A percentile compares a stretch with the other conserved stretches of the same genome.
Evolutionary conservation across 2,329 filamentous ascomycete genomes (phyloP).

Genomic region (Tricladium varicosporioides): DNA sequence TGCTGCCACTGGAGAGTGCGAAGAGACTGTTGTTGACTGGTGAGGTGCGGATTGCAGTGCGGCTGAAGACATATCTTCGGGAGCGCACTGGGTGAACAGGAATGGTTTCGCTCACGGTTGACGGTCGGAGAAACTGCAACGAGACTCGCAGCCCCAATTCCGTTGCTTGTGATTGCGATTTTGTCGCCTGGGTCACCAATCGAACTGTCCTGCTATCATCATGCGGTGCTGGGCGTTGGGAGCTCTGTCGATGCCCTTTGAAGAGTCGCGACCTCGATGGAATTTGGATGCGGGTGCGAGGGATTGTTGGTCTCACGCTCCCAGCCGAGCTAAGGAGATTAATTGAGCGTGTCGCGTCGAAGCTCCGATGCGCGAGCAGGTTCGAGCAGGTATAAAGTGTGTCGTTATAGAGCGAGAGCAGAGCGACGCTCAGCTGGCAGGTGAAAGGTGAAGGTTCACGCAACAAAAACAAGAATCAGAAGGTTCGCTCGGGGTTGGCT

Average conservation of each 20-base stretch:
- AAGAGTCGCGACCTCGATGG: constrained; percentile 11
- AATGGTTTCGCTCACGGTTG: constrained; percentile 9
- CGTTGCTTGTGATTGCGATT: constrained; percentile 26
- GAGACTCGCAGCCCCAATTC: constrained; percentile 15
- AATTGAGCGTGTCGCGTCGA: not conserved
- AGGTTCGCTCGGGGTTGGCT: not conserved
- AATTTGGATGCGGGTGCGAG: not conserved
- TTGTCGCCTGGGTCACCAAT: constrained; percentile 39
- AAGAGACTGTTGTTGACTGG: constrained; percentile 46
- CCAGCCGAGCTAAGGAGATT: not conserved
- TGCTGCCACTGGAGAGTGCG: constrained; percentile 46
- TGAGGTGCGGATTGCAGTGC: constrained; percentile 59
- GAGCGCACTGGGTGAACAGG: constrained; percentile 17
- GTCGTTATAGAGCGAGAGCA: not conserved
- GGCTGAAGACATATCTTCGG: constrained; percentile 59
- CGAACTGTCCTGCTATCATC: constrained; percentile 43
- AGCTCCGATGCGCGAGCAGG: no score
- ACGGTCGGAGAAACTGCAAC: constrained; percentile 1
- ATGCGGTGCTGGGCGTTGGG: constrained; percentile 34
- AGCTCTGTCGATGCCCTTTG: not conserved
- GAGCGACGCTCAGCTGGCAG: not conserved
- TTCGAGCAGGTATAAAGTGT: not conserved
- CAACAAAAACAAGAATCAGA: not conserved
- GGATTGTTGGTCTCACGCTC: not conserved
- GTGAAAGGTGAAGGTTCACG: not conserved